Evolutionary conservation across 2,329 filamentous ascomycete species (phyloP), one percentile per base, ranked within the genome.

Genomic region (Paraphoma sp.): DNA sequence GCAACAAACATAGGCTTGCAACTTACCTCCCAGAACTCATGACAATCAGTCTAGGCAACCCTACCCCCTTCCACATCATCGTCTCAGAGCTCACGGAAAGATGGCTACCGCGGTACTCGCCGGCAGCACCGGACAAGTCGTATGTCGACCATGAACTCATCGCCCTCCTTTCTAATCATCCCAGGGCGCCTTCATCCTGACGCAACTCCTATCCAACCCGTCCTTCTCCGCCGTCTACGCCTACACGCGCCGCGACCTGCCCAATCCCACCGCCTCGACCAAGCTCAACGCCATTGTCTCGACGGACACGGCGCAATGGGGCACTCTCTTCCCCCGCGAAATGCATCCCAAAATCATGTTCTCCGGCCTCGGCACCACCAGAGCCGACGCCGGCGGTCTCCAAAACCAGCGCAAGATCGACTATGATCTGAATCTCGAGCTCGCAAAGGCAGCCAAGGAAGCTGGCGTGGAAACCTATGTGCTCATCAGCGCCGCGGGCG

Each of bases 351-450:
- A 81, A 1, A 80, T 90, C 62, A 88, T 95, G 79, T 87, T 94
- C 79, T 93, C 90, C 2, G 86, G 86, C 1, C 84, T 97, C 1
- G 94, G 89, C 55, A 97, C 92, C 2, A 97, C 93, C 0, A 86
- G 87, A 47, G 89, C 82, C 0, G 82, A 83, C 11, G 93, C 92
- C 0, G 93, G 93, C 59, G 83, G 89, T 54, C 79, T 96, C 63
- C 89, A 87, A 29, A 87, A 88, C 59, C 94, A 97, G 79, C 90
- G 92, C 80, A 90, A 91, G 72, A 91, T 97, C 62, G 94, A 97
- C 79, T 86, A 93, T 72, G 92, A 95, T 71, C 82, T 97, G 44
- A 96, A 96, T 77, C 76, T 96, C 47, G 88, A 89, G 62, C 82
- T 96, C 23, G 93, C 91, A 3, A 84, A 85, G 58, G 87, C 89